phyloP scores from a whole-genome alignment of 441 rosid species.

The Theobroma grandiflorum region DNA sequence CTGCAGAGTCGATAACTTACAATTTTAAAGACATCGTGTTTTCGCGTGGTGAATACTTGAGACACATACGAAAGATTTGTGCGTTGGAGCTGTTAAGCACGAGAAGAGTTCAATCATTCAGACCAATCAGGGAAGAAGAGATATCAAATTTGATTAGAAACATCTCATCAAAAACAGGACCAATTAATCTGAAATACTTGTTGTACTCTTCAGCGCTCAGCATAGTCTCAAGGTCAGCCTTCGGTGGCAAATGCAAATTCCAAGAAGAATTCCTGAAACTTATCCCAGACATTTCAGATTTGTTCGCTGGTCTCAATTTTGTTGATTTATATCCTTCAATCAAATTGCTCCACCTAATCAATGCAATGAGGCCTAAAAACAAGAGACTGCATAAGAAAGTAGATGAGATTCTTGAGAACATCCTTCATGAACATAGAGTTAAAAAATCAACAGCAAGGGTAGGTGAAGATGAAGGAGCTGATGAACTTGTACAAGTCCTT shows the following conservation, averaged over 20 bases:
- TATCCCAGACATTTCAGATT: background rate
- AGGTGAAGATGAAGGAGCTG: constrained; percentile 2
- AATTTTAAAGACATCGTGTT: constrained; percentile 19
- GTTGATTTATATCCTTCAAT: constrained; percentile 37
- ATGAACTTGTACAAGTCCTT: constrained; percentile 37
- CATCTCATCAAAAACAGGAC: constrained; percentile 20
- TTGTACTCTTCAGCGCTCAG: constrained; percentile 1
- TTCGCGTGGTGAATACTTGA: constrained; percentile 31
- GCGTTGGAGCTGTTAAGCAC: constrained; percentile 19
- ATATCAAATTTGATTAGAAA: background rate
- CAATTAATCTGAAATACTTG: constrained; percentile 26
- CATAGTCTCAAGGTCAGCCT: constrained; percentile 26
- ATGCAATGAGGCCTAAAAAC: constrained; percentile 22
- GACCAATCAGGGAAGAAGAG: constrained; percentile 29
- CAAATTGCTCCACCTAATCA: constrained; percentile 28
- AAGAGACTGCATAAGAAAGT: constrained; percentile 22
- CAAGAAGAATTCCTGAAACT: constrained; percentile 17
- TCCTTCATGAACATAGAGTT: constrained; percentile 28
- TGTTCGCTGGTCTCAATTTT: constrained; percentile 28
- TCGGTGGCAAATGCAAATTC: constrained; percentile 27
- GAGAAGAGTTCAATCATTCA: constrained; percentile 31
- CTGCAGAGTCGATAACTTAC: constrained; percentile 17
- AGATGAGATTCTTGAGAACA: constrained; percentile 33
- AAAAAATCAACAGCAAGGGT: background rate
- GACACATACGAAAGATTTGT: constrained; percentile 28